Percentiles rank a stretch among this genome's conserved stretches.
phyloP scores from a whole-genome alignment of 2,329 filamentous ascomycete species.

The Fusarium acutatum region DNA sequence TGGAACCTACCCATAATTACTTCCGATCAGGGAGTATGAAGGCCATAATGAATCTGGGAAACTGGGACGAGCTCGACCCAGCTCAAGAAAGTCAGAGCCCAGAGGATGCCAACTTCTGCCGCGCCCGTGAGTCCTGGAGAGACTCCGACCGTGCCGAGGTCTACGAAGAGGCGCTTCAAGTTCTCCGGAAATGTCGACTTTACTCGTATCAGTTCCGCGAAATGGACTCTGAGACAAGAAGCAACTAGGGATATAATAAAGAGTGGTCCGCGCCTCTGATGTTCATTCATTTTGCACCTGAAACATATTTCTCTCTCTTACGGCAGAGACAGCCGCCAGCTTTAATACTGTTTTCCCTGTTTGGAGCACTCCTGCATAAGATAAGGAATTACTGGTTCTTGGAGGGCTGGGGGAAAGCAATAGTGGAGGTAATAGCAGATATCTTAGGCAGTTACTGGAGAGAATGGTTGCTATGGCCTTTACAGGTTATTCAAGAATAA shows the following conservation, averaged over 20 bases:
- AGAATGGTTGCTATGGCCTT: background rate
- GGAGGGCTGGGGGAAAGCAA: background rate
- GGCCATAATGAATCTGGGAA: background rate
- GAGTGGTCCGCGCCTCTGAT: background rate
- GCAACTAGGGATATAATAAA: background rate
- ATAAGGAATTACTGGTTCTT: background rate
- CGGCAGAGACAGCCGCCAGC: background rate
- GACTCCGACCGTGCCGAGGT: fast-evolving
- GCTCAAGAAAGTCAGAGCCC: fast-evolving
- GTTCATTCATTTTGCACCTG: background rate
- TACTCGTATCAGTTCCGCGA: background rate
- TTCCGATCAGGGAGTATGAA: fast-evolving
- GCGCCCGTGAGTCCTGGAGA: background rate
- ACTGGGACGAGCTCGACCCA: background rate
- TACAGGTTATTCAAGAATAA: background rate
- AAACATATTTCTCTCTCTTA: fast-evolving
- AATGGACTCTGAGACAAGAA: background rate
- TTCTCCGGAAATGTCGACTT: background rate
- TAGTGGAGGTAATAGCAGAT: background rate
- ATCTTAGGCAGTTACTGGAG: background rate
- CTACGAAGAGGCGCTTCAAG: background rate
- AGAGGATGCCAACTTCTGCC: background rate
- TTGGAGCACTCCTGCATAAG: background rate
- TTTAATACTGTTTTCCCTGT: background rate
- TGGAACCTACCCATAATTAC: background rate